Evolutionary conservation across 768 basidiomycete species (phyloP), one percentile per base, ranked within the genome.

Genomic region (Crepidotus variabilis): DNA sequence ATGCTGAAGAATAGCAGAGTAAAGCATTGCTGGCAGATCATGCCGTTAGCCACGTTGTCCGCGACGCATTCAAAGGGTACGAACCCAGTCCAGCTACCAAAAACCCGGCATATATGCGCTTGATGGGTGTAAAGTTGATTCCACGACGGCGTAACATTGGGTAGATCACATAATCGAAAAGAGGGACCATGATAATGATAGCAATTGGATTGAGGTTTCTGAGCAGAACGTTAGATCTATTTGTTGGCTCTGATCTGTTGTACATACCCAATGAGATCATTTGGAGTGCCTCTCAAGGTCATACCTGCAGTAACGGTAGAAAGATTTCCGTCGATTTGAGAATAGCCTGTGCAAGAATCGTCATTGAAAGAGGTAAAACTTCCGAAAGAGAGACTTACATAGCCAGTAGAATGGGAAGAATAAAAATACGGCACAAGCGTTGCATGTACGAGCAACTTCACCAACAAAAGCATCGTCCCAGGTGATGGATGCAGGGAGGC

Each of bases 401-500:
- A 76, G 71, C 77, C 79, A 80, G 71, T 67, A 80, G 65, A 79
- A 71, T 47, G 80, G 80, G 73, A 79, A 77, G 68, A 78, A 82
- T 48, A 77, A 53, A 70, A 83, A 82, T 20, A 83, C 80, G n/a
- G 65, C 63, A 69, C 78, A 83, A 54, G 78, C 79, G 47, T 75
- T 74, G 59, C 75, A 56, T 0, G 78, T 79, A 55, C 81, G 75
- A 2, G 64, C 62, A 23, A 83, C 79, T 61, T 83, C 82, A 43
- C 73, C 79, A 11, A 83, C 82, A 57, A 80, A 83, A 48, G 77
- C 72, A 51, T 83, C 81, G 56, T 83, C 80, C 76, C 78, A 82
- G 20, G 78, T 80, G 47, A 83, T 77, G 56, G 64, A 70, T 1
- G 59, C 51, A 2, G 79, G 77, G 10, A 71, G 54, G 21, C 71